Evolutionary conservation across 1,284 basidiomycete species (phyloP), one percentile per base, ranked within the genome.

Genomic region (Coniophora puteana): DNA sequence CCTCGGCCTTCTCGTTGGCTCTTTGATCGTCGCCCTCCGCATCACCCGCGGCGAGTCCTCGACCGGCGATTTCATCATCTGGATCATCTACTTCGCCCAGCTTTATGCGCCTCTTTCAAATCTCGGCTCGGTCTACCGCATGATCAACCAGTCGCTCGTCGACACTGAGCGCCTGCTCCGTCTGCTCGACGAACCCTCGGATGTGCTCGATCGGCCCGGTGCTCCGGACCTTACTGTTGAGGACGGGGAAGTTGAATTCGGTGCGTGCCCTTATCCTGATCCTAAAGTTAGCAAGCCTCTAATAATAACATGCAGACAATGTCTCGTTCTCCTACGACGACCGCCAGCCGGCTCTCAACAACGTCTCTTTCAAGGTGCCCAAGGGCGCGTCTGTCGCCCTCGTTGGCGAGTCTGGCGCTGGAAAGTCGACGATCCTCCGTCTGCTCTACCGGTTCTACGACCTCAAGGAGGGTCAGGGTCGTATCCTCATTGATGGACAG

Each of bases 401-500:
- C 20, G 88, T 93, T 12, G 88, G 84, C 30, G 82, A 88, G 56
- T 84, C 85, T 13, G 88, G 88, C 4, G 71, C 84, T 11, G 85
- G 89, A 28, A 93, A 92, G 60, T 87, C 83, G 7, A 91, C 91
- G 1, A 78, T 93, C 40, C 65, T 92, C 41, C 82, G 89, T 13
- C 71, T 93, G 34, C 70, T 96, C 12, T 95, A 90, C 61, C 77
- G 92, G 33, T 93, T 96, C 67, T 94, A 95, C 61, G 93, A 95
- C 55, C 72, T 92, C 16, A 71, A 75, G 23, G 74, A 78, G 41
- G 87, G 87, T 24, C 72, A 83, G 48, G 84, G 84, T 13, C 70
- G 80, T 23, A 87, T 89, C 50, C 61, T 78, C 37, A 82, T 94
- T 47, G 90, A 95, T 54, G 89, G 88, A 2, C 76, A 86, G 54